Conservation (phyloP, 352 stramenopile genomes). For the Phytophthora cryptogea region DNA sequence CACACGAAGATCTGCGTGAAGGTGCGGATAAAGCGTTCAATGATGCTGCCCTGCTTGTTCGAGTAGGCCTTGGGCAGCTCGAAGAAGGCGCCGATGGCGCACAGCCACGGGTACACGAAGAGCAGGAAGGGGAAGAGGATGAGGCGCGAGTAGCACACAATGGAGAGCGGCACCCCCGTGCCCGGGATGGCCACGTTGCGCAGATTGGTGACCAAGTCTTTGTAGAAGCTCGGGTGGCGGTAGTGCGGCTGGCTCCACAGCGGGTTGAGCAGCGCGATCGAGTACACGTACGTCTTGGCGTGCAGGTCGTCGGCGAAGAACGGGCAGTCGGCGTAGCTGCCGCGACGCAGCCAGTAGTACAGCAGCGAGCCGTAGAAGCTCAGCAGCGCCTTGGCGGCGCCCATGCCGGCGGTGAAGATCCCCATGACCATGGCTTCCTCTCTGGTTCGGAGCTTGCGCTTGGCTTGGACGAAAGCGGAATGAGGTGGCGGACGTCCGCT, state of each 20-base stretch:
- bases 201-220: constrained; percentile 96
- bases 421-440: constrained; percentile 34
- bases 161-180: constrained; percentile 93
- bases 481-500: constrained; percentile 16
- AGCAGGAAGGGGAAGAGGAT: constrained; percentile 88
- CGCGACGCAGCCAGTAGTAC: constrained; percentile 81
- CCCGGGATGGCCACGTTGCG: constrained; percentile 97
- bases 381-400: constrained; percentile 46
- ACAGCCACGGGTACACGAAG: constrained; percentile 89
- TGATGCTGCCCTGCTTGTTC: constrained; percentile 65
- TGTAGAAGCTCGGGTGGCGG: constrained; percentile 94
- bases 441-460: constrained; percentile 14
- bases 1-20: constrained; percentile 82
- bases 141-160: constrained; percentile 84
- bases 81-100: constrained; percentile 80
- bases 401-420: constrained; percentile 31
- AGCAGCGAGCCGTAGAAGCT: constrained; percentile 80
- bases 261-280: constrained; percentile 93
- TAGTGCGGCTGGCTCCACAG: constrained; percentile 97
- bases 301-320: constrained; percentile 83
- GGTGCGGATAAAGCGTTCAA: constrained; percentile 92
- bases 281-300: constrained; percentile 95
- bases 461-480: constrained; percentile 22
- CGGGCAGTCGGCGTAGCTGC: constrained; percentile 73
- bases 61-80: constrained; percentile 70